Conservation (phyloP, 148 eudicot species). For the Nepenthes mirabilis region DNA sequence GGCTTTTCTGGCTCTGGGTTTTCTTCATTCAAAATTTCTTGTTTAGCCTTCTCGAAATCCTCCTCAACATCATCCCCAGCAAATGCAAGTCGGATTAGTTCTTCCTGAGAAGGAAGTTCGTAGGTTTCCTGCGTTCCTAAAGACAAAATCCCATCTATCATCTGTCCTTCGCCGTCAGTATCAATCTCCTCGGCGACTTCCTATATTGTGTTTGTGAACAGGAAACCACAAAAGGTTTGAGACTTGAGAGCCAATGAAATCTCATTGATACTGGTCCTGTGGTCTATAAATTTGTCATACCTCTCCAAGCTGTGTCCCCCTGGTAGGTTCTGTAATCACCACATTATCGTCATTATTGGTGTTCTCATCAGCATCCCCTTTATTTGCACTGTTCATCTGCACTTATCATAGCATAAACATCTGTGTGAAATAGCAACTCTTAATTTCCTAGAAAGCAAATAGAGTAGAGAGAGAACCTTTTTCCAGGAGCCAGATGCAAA, state of each 20-base stretch:
- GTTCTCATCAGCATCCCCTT: slow-evolving; percentile 15
- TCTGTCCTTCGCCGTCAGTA: slow-evolving; percentile 59
- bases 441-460: not conserved
- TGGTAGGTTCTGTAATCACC: slow-evolving; percentile 18
- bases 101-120: slow-evolving; percentile 81
- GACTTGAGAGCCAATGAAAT: not conserved
- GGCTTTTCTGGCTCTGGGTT: slow-evolving; percentile 94
- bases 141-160: slow-evolving; percentile 84
- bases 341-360: slow-evolving; percentile 14
- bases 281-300: slow-evolving; percentile 16
- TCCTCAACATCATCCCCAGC: slow-evolving; percentile 96
- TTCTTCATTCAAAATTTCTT: slow-evolving; percentile 65
- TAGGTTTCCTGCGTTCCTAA: slow-evolving; percentile 52
- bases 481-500: slow-evolving; percentile 66
- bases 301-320: slow-evolving; percentile 23
- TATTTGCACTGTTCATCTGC: slow-evolving; percentile 28
- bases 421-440: not conserved
- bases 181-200: slow-evolving; percentile 48
- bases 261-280: not conserved
- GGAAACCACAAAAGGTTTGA: slow-evolving; percentile 5
- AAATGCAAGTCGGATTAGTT: slow-evolving; percentile 73
- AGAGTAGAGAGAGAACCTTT: slow-evolving; percentile 31
- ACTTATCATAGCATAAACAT: slow-evolving; percentile 4
- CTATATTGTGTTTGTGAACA: slow-evolving; percentile 16
- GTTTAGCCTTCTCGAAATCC: slow-evolving; percentile 67